A percentile compares a stretch with the other conserved stretches of the same genome.
These are phyloP conservation scores for Botrytis fragariae DNA, from an alignment of 2,329 filamentous ascomycete species.

Conservation along the genomic window DNA sequence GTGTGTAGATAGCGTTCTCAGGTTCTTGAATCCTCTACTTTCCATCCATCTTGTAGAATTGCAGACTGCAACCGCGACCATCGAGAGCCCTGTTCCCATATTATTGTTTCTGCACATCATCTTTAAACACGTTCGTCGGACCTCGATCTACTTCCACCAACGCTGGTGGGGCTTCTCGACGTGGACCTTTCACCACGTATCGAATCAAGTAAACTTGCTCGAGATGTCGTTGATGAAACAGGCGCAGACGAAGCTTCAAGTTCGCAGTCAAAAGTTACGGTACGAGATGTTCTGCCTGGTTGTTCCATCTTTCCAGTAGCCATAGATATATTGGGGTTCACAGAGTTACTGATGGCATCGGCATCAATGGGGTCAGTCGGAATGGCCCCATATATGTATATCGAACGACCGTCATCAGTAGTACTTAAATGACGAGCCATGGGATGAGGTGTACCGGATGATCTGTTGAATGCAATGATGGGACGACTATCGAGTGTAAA, in stretches of 20 bases:
- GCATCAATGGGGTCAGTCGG: not conserved
- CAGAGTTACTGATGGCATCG: not conserved
- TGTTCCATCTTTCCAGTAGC: not conserved
- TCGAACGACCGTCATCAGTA: not conserved
- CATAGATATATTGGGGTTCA: not conserved
- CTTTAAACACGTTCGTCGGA: not conserved
- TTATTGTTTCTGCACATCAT: not conserved
- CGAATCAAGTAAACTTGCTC: too few relatives aligned
- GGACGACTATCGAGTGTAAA: not conserved
- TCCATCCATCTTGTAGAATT: not conserved
- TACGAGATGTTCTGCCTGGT: not conserved
- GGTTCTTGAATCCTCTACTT: not conserved
- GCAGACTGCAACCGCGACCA: not conserved
- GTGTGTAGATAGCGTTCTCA: not conserved
- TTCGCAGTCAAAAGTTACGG: not conserved
- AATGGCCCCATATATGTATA: not conserved
- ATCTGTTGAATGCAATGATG: not conserved
- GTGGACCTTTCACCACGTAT: not conserved
- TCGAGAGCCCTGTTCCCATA: not conserved
- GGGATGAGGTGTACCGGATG: not conserved
- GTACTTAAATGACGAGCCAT: not conserved
- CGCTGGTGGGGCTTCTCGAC: not conserved
- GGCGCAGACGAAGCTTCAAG: not conserved
- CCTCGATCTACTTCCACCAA: too few relatives aligned
- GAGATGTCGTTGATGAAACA: not conserved